These are phyloP conservation scores for Coffea canephora DNA, from an alignment of 257 asterid genomes.

Conservation along the genomic window DNA sequence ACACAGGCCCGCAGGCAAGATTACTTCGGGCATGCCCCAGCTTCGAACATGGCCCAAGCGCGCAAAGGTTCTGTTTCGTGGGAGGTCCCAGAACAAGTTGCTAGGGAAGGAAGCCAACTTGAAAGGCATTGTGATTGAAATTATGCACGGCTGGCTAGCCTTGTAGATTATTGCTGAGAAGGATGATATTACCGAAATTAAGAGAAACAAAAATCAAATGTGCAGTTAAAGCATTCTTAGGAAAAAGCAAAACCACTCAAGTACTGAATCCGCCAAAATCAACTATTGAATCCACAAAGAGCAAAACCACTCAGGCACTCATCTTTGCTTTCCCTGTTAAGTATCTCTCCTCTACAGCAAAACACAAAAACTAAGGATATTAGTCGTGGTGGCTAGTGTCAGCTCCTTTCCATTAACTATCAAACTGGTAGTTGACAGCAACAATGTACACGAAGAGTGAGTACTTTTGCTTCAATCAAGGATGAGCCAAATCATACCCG, in stretches of 20 bases:
- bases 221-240: no score
- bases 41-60: neutral
- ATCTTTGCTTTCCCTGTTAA: neutral
- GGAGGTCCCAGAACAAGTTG: neutral
- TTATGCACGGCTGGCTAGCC: neutral
- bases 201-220: neutral
- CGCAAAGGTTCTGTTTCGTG: neutral
- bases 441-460: neutral
- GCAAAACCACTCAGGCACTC: neutral
- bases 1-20: neutral
- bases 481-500: slow-evolving; percentile 10
- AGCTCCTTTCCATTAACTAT: neutral
- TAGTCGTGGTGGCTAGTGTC: neutral
- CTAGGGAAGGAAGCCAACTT: neutral
- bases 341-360: neutral
- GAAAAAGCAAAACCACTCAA: neutral
- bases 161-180: neutral
- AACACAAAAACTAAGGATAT: neutral
- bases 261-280: neutral
- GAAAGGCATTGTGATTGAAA: neutral
- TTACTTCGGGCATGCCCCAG: neutral
- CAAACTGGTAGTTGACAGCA: neutral
- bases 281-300: neutral
- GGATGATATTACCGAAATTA: neutral
- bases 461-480: slow-evolving; percentile 2